Evolutionary conservation across 768 basidiomycete species (phyloP), one percentile per base, ranked within the genome.

Genomic region (Phanerodontia chrysosporium): DNA sequence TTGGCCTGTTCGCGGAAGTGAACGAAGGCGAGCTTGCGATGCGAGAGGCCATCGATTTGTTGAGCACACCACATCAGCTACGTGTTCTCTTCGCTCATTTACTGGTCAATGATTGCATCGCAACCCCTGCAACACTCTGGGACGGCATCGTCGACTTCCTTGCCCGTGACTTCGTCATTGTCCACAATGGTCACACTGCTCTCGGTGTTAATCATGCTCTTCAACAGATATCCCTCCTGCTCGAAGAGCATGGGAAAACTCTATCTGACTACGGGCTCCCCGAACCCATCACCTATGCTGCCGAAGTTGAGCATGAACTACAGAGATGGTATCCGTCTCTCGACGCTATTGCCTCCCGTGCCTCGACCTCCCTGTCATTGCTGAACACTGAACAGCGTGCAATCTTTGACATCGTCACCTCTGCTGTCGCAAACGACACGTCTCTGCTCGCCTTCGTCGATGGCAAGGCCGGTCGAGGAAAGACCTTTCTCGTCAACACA

Each of bases 391-490:
- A 69, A 49, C 71, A 72, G 55, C 58, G 62, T 21, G 52, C 49
- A 16, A 64, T 71, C 24, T 70, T 64, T 56, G 55, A 53, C 29
- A 51, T 55, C 14, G 48, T 65, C 16, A 56, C 62, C 35, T 16
- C 58, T 30, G 65, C 65, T 14, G 62, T 69, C 7, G 9, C 51
- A 9, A 35, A 62, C 0, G 32, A 54, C 0, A 24, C 45, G 0
- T 63, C 69, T 5, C 58, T 72, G 0, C 64, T 58, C 35, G 60
- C 66, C 9, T 77, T 76, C 57, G 55, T 78, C 8, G 72, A 77
- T 60, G 76, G 77, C 1, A 71, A 73, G 55, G 76, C 76, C 1
- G 77, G 77, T 0, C 61, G 74, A 3, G 78, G 76, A 0, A 79
- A 79, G 62, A 78, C 76, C 0, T 75, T 68, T 32, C 30, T 77